phyloP scores from a whole-genome alignment of 1,139 yeast genomes.

The Yamadazyma siamensis region DNA sequence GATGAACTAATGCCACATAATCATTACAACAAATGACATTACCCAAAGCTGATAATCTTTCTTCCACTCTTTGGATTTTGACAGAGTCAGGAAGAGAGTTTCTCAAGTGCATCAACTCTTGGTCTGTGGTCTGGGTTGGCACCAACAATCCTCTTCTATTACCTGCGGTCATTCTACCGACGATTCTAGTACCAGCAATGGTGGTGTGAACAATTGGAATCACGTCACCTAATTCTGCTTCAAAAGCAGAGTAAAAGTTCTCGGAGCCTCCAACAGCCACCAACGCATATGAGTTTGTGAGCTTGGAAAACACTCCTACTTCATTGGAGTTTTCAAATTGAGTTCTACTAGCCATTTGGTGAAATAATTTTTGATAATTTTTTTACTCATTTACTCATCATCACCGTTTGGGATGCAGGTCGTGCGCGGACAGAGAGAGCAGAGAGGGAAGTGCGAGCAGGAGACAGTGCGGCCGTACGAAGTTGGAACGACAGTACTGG shows the following conservation, averaged over 20 bases:
- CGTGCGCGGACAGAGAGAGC: no score
- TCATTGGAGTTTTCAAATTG: conserved; percentile 97
- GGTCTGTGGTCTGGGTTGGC: conserved; percentile 98
- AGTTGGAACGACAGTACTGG: no score
- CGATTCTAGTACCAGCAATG: conserved; percentile 96
- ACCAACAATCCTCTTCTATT: conserved; percentile 96
- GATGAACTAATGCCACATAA: conserved; percentile 97
- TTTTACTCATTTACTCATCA: conserved; percentile 1
- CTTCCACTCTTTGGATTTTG: conserved; percentile 96
- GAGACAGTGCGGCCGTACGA: no score
- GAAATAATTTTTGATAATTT: conserved; percentile 2
- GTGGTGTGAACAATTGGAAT: conserved; percentile 96
- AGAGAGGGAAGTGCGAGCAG: no score
- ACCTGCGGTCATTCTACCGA: conserved; percentile 98
- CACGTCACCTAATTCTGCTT: conserved; percentile 95
- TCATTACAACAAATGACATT: conserved; percentile 98
- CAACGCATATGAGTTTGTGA: conserved; percentile 93
- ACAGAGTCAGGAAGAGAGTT: conserved; percentile 96
- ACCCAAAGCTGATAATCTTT: conserved; percentile 93
- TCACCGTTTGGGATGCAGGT: conserved; percentile 2
- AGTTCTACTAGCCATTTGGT: conserved; percentile 46
- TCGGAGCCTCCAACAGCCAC: conserved; percentile 98
- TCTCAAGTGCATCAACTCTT: conserved; percentile 95
- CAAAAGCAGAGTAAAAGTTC: conserved; percentile 95
- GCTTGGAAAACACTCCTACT: conserved; percentile 95